Percentiles rank a stretch among this genome's conserved stretches.
Conservation (phyloP, 2,329 filamentous ascomycete genomes). For the Aureobasidium musti region DNA sequence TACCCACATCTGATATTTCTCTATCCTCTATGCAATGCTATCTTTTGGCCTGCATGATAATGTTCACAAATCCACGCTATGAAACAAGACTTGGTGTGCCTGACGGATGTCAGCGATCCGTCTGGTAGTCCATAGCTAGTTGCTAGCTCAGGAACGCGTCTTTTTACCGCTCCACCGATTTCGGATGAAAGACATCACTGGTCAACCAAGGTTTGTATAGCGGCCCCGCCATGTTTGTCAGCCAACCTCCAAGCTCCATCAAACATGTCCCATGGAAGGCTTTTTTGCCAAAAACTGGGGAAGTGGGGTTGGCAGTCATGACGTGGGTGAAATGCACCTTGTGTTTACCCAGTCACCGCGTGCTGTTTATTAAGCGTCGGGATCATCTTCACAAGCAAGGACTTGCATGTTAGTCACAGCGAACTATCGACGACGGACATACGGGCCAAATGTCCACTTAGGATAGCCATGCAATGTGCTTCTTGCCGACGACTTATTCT, state of each 20-base stretch:
- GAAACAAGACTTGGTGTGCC: neutral
- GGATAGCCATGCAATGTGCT: neutral
- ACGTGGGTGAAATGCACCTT: neutral
- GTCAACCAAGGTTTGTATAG: slow-evolving; percentile 16
- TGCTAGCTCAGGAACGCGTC: slow-evolving; percentile 1
- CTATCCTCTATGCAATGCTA: neutral
- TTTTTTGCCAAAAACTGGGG: slow-evolving; percentile 15
- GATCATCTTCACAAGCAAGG: neutral
- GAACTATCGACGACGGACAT: neutral
- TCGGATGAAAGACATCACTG: neutral
- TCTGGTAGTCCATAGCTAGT: too few species aligned
- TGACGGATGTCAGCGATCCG: neutral
- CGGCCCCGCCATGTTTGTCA: slow-evolving; percentile 11
- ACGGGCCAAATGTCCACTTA: neutral
- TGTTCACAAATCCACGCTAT: neutral
- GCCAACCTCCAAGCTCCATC: neutral
- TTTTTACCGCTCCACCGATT: neutral
- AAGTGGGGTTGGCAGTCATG: slow-evolving; percentile 17
- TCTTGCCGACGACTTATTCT: neutral
- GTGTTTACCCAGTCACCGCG: neutral
- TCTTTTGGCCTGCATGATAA: neutral
- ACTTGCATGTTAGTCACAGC: neutral
- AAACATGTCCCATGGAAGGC: neutral
- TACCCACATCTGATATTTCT: neutral
- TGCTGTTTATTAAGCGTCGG: neutral